A percentile compares a stretch with the other conserved stretches of the same genome.
These are phyloP conservation scores for Penicillium hordei DNA, from an alignment of 2,329 filamentous ascomycete genomes.

Conservation along the genomic window DNA sequence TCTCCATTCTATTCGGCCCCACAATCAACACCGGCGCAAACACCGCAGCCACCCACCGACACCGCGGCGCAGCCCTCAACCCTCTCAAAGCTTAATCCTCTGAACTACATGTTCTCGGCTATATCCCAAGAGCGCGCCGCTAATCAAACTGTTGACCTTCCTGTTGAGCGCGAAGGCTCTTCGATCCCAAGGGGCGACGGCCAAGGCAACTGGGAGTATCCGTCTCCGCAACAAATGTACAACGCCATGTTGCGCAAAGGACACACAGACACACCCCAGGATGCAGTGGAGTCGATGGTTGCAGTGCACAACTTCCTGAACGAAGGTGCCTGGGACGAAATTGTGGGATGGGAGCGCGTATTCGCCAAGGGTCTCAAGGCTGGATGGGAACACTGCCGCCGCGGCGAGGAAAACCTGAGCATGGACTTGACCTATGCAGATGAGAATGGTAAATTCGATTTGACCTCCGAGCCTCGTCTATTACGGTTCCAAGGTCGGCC, in stretches of 20 bases:
- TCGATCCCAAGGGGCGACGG: constrained; percentile 83
- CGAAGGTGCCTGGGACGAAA: constrained; percentile 95
- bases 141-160: constrained; percentile 70
- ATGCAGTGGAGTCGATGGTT: constrained; percentile 95
- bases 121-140: constrained; percentile 77
- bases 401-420: constrained; percentile 67
- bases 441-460: constrained; percentile 31
- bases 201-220: constrained; percentile 90
- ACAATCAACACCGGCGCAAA: constrained; percentile 33
- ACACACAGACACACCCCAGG: constrained; percentile 88
- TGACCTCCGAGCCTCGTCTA: constrained; percentile 64
- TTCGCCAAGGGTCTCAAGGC: constrained; percentile 71
- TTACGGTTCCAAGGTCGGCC: constrained; percentile 87
- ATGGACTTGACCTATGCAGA: constrained; percentile 57
- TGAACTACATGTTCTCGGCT: constrained; percentile 94
- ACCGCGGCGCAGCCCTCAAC: constrained; percentile 46
- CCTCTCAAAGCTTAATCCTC: constrained; percentile 67
- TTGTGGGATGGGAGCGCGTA: constrained; percentile 86
- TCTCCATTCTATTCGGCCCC: constrained; percentile 47
- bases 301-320: constrained; percentile 97
- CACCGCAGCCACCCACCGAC: constrained; percentile 33
- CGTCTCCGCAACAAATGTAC: constrained; percentile 99
- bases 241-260: constrained; percentile 96
- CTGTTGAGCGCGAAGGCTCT: constrained; percentile 77
- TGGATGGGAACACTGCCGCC: constrained; percentile 72